A percentile compares a stretch with the other conserved stretches of the same genome.
phyloP scores from a whole-genome alignment of 352 stramenopile genomes.

The Elongisporangium anandrum region DNA sequence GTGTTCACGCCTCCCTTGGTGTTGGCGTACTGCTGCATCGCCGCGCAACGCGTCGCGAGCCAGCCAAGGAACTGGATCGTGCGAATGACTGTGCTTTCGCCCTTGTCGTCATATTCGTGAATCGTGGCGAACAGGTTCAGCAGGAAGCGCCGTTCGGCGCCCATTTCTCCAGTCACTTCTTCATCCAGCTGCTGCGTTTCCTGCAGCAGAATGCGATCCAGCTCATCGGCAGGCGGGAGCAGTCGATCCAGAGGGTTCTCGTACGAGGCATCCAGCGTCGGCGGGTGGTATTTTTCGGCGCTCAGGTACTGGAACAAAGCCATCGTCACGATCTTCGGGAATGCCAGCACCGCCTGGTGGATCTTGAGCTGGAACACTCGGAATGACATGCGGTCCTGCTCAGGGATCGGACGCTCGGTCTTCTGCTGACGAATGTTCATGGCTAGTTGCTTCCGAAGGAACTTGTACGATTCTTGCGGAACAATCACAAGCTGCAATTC shows the following conservation, averaged over 20 bases:
- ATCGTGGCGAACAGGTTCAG: constrained; percentile 83
- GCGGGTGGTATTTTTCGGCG: constrained; percentile 56
- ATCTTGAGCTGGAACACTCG: constrained; percentile 85
- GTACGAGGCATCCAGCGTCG: constrained; percentile 41
- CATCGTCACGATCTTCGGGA: constrained; percentile 57
- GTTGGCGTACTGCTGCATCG: constrained; percentile 52
- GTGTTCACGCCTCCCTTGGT: constrained; percentile 7
- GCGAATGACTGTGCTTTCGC: constrained; percentile 78
- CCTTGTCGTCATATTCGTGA: constrained; percentile 86
- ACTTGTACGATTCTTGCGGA: constrained; percentile 67
- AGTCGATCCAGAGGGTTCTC: constrained; percentile 50
- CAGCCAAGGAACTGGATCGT: constrained; percentile 82
- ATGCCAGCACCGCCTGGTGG: constrained; percentile 69
- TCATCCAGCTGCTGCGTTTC: constrained; percentile 61
- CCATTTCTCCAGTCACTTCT: constrained; percentile 65
- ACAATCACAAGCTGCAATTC: constrained; percentile 71
- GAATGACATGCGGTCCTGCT: constrained; percentile 85
- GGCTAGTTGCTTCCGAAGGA: constrained; percentile 65
- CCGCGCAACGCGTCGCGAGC: constrained; percentile 64
- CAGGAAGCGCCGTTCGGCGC: constrained; percentile 70
- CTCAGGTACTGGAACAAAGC: constrained; percentile 78
- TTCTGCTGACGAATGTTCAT: constrained; percentile 86
- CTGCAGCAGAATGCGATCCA: constrained; percentile 46
- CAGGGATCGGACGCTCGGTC: constrained; percentile 71
- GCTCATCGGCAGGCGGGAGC: constrained; percentile 41